A percentile compares a stretch with the other conserved stretches of the same genome.
Conservation (phyloP, 306 rosid genomes). For the Malus orientalis region DNA sequence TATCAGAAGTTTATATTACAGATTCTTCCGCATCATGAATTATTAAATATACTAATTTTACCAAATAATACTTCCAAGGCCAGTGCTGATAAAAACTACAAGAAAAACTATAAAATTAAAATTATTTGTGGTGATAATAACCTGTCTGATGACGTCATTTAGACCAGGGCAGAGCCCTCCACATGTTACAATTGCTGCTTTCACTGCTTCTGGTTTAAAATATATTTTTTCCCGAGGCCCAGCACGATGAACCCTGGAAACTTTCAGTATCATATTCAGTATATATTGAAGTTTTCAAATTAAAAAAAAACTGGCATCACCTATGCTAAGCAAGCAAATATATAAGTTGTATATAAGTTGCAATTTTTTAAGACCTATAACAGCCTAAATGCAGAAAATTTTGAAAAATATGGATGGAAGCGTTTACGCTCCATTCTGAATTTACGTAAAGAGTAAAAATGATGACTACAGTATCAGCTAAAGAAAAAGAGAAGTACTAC, state of each 20-base stretch:
- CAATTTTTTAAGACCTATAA: not conserved
- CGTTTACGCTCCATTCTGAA: not conserved
- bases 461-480: not conserved
- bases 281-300: not conserved
- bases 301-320: not conserved
- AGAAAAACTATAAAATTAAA: not conserved
- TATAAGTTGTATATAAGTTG: not conserved
- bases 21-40: not conserved
- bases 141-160: slow-evolving; percentile 98
- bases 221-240: slow-evolving; percentile 98
- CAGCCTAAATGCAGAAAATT: not conserved
- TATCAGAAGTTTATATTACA: not conserved
- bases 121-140: slow-evolving; percentile 15
- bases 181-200: slow-evolving; percentile 95
- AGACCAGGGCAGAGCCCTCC: slow-evolving; percentile 99
- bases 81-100: not conserved
- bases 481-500: not conserved
- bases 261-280: slow-evolving; percentile 9
- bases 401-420: not conserved
- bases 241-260: slow-evolving; percentile 92
- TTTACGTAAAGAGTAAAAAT: not conserved
- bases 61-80: not conserved
- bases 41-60: not conserved
- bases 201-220: slow-evolving; percentile 80
- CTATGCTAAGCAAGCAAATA: not conserved